phyloP scores from a whole-genome alignment of 805 yeast species.

The Starmerella vitae region DNA sequence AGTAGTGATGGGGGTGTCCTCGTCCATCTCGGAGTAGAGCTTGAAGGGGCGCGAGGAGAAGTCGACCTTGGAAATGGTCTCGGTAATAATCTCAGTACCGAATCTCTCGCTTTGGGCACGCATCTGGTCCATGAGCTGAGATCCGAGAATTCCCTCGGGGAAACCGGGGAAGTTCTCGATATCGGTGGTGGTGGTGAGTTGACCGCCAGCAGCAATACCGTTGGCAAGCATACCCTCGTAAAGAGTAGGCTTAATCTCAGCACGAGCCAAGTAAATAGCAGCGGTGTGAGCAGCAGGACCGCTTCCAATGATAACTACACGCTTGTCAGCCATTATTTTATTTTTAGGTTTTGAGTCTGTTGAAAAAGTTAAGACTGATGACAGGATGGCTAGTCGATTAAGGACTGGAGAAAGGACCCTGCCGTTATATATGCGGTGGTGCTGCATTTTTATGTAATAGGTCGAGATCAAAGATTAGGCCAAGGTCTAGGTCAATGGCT shows the following conservation, averaged over 20 bases:
- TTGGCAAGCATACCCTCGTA: conserved; percentile 96
- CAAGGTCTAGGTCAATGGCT: neutral
- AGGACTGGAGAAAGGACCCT: conserved; percentile 3
- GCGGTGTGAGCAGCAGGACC: conserved; percentile 99
- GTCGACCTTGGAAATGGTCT: conserved; percentile 88
- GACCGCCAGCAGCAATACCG: conserved; percentile 99
- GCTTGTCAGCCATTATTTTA: conserved; percentile 21
- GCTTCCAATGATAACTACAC: conserved; percentile 47
- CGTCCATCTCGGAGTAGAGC: conserved; percentile 92
- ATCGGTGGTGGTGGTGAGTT: conserved; percentile 95
- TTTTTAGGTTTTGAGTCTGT: conserved; percentile 1
- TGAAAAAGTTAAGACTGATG: conserved; percentile 13
- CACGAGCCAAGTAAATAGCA: conserved; percentile 91
- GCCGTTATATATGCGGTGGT: conserved; percentile 4
- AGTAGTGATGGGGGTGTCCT: conserved; percentile 74
- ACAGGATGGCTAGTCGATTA: conserved; percentile 16
- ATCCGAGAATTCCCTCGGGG: conserved; percentile 82
- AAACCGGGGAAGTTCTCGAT: conserved; percentile 98
- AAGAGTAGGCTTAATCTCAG: conserved; percentile 83
- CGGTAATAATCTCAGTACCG: conserved; percentile 91
- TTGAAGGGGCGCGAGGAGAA: conserved; percentile 81
- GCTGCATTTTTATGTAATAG: conserved; percentile 17
- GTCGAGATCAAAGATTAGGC: neutral
- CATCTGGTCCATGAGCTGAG: conserved; percentile 87
- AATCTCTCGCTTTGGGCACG: conserved; percentile 72